These are phyloP conservation scores for Pseudopyrenochaeta lycopersici DNA, from an alignment of 2,329 filamentous ascomycete species.

Conservation along the genomic window DNA sequence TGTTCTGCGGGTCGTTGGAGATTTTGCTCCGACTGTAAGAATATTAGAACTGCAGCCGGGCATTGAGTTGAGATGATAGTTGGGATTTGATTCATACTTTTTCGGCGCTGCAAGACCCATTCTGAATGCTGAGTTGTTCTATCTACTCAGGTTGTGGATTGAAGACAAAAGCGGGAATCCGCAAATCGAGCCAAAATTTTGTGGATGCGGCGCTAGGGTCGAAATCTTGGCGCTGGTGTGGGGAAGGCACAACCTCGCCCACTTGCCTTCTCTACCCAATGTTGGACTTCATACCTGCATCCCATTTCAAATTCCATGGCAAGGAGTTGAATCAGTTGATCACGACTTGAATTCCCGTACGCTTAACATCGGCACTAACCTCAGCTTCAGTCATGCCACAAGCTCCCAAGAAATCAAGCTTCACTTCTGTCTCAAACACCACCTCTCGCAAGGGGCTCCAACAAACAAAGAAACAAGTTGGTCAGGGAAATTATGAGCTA, in stretches of 20 bases:
- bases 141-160: slow-evolving; percentile 10
- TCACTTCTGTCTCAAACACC: slow-evolving; percentile 2
- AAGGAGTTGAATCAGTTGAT: slow-evolving; percentile 2
- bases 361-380: slow-evolving; percentile 26
- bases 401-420: slow-evolving; percentile 17
- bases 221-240: slow-evolving; percentile 41
- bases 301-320: neutral
- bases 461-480: slow-evolving; percentile 9
- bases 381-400: slow-evolving; percentile 22
- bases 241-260: slow-evolving; percentile 15
- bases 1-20: slow-evolving; percentile 93
- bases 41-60: slow-evolving; percentile 16
- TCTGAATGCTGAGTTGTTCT: slow-evolving; percentile 18
- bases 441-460: slow-evolving; percentile 15
- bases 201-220: slow-evolving; percentile 33
- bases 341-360: neutral
- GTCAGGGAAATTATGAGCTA: slow-evolving; percentile 13
- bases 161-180: slow-evolving; percentile 23
- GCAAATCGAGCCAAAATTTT: slow-evolving; percentile 34
- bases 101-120: slow-evolving; percentile 77
- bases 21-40: slow-evolving; percentile 71
- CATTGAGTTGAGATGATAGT: neutral
- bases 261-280: neutral
- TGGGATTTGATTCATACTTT: slow-evolving; percentile 60
- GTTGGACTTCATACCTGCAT: neutral